phyloP scores from a whole-genome alignment of 768 basidiomycete genomes.

The Candolleomyces efflorescens region DNA sequence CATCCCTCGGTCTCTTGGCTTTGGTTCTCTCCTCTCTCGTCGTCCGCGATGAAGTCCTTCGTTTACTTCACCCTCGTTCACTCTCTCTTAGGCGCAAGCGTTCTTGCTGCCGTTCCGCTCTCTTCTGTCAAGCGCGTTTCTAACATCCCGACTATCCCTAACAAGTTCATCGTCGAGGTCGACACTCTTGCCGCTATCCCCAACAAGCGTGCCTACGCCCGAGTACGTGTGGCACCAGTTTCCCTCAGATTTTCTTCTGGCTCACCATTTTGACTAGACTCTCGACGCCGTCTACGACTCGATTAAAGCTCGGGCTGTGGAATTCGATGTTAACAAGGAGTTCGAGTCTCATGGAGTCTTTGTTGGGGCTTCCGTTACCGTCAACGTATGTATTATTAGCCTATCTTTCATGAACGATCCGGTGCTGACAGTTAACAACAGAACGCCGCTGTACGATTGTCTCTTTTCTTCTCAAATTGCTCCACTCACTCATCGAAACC shows the following conservation, averaged over 20 bases:
- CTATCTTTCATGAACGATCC: background rate
- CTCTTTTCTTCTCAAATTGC: background rate
- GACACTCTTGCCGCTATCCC: conserved; percentile 34
- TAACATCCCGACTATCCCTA: conserved; percentile 35
- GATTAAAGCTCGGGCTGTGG: conserved; percentile 38
- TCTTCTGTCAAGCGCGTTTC: conserved; percentile 34
- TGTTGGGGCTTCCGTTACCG: conserved; percentile 51
- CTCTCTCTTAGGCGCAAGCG: conserved; percentile 20
- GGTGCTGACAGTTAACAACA: conserved; percentile 7
- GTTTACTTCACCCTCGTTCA: conserved; percentile 24
- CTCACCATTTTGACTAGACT: conserved; percentile 25
- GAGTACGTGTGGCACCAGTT: conserved; percentile 16
- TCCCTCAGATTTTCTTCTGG: background rate
- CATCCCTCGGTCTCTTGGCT: background rate
- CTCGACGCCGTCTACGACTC: conserved; percentile 48
- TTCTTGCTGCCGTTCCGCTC: conserved; percentile 27
- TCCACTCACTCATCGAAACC: background rate
- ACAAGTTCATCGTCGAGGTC: conserved; percentile 46
- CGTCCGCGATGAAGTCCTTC: conserved; percentile 30
- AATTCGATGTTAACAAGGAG: conserved; percentile 45
- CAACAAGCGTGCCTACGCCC: conserved; percentile 27
- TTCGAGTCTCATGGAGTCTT: conserved; percentile 53
- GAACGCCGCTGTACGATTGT: conserved; percentile 21
- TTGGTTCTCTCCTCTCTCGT: background rate
- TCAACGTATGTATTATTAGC: conserved; percentile 35